Conservation (phyloP, 192 early-diverging fungal genomes). For the Coemansia sp. region DNA sequence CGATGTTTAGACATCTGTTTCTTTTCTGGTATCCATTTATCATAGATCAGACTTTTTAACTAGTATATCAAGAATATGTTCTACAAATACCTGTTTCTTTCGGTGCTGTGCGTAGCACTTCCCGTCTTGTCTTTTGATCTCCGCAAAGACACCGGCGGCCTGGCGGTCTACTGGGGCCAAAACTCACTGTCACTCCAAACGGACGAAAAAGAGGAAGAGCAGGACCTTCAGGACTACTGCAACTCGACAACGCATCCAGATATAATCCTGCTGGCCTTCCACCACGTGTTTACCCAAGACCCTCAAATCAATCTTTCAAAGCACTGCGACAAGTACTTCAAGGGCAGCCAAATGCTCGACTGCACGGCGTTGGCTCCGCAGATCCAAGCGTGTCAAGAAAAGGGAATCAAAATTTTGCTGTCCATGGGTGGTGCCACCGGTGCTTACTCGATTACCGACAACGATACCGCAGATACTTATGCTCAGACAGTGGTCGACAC, state of each 20-base stretch:
- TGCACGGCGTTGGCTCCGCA: slow-evolving; percentile 56
- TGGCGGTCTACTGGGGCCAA: slow-evolving; percentile 57
- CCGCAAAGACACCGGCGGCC: slow-evolving; percentile 9
- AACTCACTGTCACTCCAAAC: slow-evolving; percentile 53
- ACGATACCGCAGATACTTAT: slow-evolving; percentile 26
- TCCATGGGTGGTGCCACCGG: slow-evolving; percentile 65
- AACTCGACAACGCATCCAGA: slow-evolving; percentile 26
- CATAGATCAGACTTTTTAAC: too few species aligned
- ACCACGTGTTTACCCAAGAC: slow-evolving; percentile 57
- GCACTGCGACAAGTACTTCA: slow-evolving; percentile 49
- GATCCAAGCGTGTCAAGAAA: slow-evolving; percentile 59
- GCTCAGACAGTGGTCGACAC: slow-evolving; percentile 54
- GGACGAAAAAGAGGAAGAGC: slow-evolving; percentile 20
- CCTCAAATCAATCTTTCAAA: slow-evolving; percentile 60
- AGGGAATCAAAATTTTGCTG: slow-evolving; percentile 57
- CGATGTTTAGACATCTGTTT: too few species aligned
- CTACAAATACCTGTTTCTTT: not conserved
- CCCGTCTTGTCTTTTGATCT: not conserved
- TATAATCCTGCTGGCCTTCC: slow-evolving; percentile 57
- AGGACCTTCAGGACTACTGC: slow-evolving; percentile 57
- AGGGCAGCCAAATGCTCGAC: slow-evolving; percentile 46
- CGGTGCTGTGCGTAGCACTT: not conserved
- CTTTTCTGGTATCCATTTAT: too few species aligned
- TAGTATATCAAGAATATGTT: too few species aligned
- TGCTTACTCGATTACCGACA: slow-evolving; percentile 31